These are phyloP conservation scores for Parathielavia hyrcaniae DNA, from an alignment of 495 filamentous ascomycete species.

Conservation along the genomic window DNA sequence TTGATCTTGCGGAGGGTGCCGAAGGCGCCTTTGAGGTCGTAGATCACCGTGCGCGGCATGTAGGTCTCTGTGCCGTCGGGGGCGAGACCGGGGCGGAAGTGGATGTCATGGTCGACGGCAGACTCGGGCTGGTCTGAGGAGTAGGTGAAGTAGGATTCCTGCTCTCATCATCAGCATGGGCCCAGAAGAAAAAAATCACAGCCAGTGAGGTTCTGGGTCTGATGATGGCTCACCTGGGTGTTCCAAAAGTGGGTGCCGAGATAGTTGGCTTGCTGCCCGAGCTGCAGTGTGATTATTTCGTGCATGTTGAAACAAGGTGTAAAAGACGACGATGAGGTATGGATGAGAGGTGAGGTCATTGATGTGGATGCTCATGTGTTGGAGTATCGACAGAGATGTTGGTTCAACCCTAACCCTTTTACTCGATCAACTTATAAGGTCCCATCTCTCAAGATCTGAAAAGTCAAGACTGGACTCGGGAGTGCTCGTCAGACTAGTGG, in stretches of 20 bases:
- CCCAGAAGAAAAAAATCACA: slow-evolving; percentile 3
- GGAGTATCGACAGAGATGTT: background rate
- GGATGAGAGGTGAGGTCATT: slow-evolving; percentile 13
- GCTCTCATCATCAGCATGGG: slow-evolving; percentile 1
- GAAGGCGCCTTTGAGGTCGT: slow-evolving; percentile 90
- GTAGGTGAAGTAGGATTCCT: slow-evolving; percentile 99
- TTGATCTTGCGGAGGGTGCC: slow-evolving; percentile 82
- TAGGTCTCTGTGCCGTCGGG: slow-evolving; percentile 81
- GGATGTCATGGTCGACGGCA: slow-evolving; percentile 80
- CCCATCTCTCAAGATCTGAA: too few species aligned
- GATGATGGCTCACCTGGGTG: slow-evolving; percentile 49
- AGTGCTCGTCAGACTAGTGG: too few species aligned
- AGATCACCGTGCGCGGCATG: slow-evolving; percentile 84
- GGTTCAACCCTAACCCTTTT: slow-evolving; percentile 14
- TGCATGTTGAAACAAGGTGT: slow-evolving; percentile 57
- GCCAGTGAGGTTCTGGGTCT: background rate
- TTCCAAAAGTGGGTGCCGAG: slow-evolving; percentile 99
- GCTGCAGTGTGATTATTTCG: slow-evolving; percentile 90
- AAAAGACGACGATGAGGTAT: background rate
- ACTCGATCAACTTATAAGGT: background rate
- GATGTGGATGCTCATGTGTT: slow-evolving; percentile 9
- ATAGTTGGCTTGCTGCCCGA: slow-evolving; percentile 90
- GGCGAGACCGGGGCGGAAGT: slow-evolving; percentile 83
- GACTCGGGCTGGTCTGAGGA: slow-evolving; percentile 54
- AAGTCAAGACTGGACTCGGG: too few species aligned